A percentile compares a stretch with the other conserved stretches of the same genome.
Evolutionary conservation across 768 basidiomycete species (phyloP).

Genomic region (Leccinum fibrillosum): DNA sequence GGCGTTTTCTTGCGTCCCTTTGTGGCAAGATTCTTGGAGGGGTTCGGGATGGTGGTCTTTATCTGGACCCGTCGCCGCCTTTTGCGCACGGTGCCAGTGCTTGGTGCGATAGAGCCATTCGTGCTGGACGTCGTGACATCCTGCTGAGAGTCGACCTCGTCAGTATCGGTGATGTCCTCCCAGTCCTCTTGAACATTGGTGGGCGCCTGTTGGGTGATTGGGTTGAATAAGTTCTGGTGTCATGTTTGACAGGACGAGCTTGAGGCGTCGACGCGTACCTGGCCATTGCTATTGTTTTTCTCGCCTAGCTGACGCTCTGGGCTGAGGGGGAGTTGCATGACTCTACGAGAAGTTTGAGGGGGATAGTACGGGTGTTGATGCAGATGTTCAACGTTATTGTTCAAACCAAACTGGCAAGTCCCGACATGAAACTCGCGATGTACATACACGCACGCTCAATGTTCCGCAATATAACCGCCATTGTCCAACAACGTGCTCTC

Average conservation of each 20-base stretch:
- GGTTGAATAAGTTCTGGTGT: not conserved
- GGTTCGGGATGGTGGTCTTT: slow-evolving; percentile 20
- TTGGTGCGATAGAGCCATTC: slow-evolving; percentile 4
- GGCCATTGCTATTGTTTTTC: not conserved
- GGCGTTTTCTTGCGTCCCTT: slow-evolving; percentile 29
- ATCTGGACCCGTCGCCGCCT: slow-evolving; percentile 26
- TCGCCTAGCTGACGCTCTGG: not conserved
- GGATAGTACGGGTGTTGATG: too few relatives aligned
- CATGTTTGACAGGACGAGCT: not conserved
- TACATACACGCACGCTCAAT: too few relatives aligned
- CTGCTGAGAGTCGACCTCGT: slow-evolving; percentile 7
- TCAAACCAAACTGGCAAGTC: too few relatives aligned
- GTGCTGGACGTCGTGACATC: slow-evolving; percentile 3
- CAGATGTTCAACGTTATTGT: too few relatives aligned
- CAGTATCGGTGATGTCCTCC: slow-evolving; percentile 27
- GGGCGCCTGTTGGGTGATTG: not conserved
- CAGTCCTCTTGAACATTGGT: not conserved
- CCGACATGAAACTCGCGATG: too few relatives aligned
- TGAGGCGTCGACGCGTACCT: slow-evolving; percentile 6
- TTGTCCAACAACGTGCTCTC: too few relatives aligned
- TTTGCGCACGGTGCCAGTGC: slow-evolving; percentile 16
- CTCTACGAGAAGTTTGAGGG: too few relatives aligned
- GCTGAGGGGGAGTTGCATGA: slow-evolving; percentile 13
- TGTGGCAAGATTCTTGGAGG: slow-evolving; percentile 16
- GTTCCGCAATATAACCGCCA: too few relatives aligned